These are phyloP conservation scores for Hypoxylon crocopeplum DNA, from an alignment of 495 filamentous ascomycete species.

Conservation along the genomic window DNA sequence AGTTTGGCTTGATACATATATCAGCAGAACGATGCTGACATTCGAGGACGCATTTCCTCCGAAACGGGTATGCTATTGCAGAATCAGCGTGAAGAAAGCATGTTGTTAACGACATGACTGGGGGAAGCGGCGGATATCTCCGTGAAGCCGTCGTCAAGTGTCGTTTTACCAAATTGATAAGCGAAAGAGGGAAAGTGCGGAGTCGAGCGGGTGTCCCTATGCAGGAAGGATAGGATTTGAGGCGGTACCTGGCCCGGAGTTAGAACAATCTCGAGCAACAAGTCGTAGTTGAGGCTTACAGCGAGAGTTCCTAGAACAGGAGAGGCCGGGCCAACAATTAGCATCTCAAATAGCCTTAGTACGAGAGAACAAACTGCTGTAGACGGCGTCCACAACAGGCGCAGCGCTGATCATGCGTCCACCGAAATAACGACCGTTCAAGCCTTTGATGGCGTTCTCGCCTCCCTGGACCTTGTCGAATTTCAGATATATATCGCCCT, in stretches of 20 bases:
- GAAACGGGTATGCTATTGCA: conserved; percentile 34
- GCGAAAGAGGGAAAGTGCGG: background rate
- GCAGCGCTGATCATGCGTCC: conserved; percentile 88
- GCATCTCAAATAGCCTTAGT: conserved; percentile 72
- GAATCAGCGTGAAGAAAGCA: conserved; percentile 37
- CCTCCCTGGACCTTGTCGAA: conserved; percentile 94
- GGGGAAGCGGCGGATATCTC: conserved; percentile 7
- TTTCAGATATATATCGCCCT: conserved; percentile 97
- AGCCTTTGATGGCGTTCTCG: conserved; percentile 94
- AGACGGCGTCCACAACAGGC: conserved; percentile 96
- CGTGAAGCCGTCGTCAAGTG: conserved; percentile 7
- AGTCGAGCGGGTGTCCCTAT: conserved; percentile 3
- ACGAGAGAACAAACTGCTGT: conserved; percentile 94
- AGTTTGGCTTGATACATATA: conserved; percentile 6
- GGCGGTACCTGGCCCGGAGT: conserved; percentile 7
- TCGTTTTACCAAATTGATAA: conserved; percentile 27
- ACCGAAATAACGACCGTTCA: conserved; percentile 96
- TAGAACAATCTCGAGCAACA: background rate
- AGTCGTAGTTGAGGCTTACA: conserved; percentile 28
- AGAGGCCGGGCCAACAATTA: conserved; percentile 55
- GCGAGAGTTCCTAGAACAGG: conserved; percentile 48
- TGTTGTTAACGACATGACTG: conserved; percentile 9
- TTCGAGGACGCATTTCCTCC: conserved; percentile 19
- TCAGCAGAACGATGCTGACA: conserved; percentile 12
- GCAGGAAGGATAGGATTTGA: background rate